phyloP scores from a whole-genome alignment of 352 stramenopile species.

The Phytophthora brassicae region DNA sequence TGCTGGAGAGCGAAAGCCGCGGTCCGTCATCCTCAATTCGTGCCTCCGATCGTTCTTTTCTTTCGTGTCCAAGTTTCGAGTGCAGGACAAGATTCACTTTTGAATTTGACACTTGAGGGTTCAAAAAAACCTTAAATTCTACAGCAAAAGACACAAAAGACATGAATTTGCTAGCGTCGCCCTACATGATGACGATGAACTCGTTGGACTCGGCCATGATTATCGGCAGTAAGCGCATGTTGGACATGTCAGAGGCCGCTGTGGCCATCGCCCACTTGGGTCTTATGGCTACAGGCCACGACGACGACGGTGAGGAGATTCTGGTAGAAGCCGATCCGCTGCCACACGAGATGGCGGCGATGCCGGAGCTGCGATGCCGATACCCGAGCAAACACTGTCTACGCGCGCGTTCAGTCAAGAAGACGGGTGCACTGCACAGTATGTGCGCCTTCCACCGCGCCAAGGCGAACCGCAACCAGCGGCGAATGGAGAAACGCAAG shows the following conservation, averaged over 20 bases:
- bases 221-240: slow-evolving; percentile 20
- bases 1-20: not conserved
- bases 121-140: no score
- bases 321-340: slow-evolving; percentile 40
- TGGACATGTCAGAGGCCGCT: not conserved
- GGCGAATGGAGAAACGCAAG: slow-evolving; percentile 47
- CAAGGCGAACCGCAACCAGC: slow-evolving; percentile 62
- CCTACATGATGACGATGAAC: not conserved
- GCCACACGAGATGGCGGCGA: slow-evolving; percentile 39
- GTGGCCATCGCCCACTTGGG: not conserved
- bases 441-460: slow-evolving; percentile 62
- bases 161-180: not conserved
- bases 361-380: slow-evolving; percentile 42
- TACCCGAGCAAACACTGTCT: slow-evolving; percentile 62
- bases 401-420: slow-evolving; percentile 58
- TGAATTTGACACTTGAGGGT: slow-evolving; percentile 29
- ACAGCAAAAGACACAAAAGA: no score
- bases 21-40: slow-evolving; percentile 14
- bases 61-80: no score
- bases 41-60: slow-evolving; percentile 20
- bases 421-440: slow-evolving; percentile 57
- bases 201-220: not conserved
- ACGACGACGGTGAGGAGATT: slow-evolving; percentile 36
- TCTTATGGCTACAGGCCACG: slow-evolving; percentile 16
- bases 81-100: slow-evolving; percentile 23